Conservation (phyloP, 495 filamentous ascomycete genomes). For the Bombardia bombarda region DNA sequence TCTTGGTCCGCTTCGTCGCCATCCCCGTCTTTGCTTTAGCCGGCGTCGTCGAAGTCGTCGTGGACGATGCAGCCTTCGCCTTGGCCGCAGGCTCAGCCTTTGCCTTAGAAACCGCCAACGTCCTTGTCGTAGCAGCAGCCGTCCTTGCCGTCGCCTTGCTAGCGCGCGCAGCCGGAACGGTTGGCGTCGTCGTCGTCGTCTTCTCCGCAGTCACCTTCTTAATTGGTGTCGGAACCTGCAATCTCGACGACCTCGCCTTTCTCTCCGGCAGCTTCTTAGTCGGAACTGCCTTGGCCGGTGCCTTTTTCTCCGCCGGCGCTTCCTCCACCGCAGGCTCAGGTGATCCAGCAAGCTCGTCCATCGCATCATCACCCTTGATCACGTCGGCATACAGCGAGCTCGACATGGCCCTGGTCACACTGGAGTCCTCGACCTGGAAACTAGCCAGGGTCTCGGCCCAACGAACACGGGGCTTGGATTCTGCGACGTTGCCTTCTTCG, state of each 20-base stretch:
- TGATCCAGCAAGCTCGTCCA: slow-evolving; percentile 3
- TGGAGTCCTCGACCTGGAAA: slow-evolving; percentile 12
- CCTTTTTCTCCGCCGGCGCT: background rate
- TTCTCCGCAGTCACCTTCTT: slow-evolving; percentile 6
- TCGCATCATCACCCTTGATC: slow-evolving; percentile 8
- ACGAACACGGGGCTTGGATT: slow-evolving; percentile 18
- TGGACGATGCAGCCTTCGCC: slow-evolving; percentile 1
- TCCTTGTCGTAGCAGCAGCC: background rate
- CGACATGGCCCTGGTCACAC: slow-evolving; percentile 7
- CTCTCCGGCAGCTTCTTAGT: slow-evolving; percentile 2
- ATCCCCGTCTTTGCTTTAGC: background rate
- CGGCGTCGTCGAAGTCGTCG: background rate
- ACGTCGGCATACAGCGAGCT: slow-evolving; percentile 13
- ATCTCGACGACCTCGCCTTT: slow-evolving; percentile 14
- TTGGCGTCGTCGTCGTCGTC: background rate
- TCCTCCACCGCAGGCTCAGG: background rate
- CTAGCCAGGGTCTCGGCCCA: slow-evolving; percentile 24
- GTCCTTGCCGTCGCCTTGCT: background rate
- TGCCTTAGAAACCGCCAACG: background rate
- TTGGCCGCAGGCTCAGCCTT: background rate
- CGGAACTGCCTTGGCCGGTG: background rate
- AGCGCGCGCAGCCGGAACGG: background rate
- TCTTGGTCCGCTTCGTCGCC: slow-evolving; percentile 17
- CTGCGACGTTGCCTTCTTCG: slow-evolving; percentile 5
- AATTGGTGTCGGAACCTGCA: slow-evolving; percentile 15